Base-by-base conservation (phyloP, 129 eudicot genomes). In the Deinandra increscens region DNA sequence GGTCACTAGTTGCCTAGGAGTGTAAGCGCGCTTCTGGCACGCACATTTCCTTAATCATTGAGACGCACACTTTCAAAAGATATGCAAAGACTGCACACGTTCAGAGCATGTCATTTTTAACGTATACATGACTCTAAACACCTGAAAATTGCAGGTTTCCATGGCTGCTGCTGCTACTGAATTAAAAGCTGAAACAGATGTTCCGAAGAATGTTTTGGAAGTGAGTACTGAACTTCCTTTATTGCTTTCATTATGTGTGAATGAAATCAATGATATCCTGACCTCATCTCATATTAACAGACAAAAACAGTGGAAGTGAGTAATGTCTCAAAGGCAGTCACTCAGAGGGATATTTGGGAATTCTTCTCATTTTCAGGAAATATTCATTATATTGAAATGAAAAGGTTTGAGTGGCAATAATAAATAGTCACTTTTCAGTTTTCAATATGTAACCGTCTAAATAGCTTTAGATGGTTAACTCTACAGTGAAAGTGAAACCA, bases 311-410 rank as follows among this genome's bases (percentile, higher is more conserved):
- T 87, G 12, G 66, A 70, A 58, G 85, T 87, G 68, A 71, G 78
- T 69, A 87, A 81, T 74, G n/a, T 84, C 39, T 76, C 94, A 0
- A n/a, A 17, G 42, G 33, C 58, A 43, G 80, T 80, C 45, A 69
- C 70, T 1, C 68, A 83, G 56, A 83, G 65, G 61, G 83, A 86
- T 67, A 76, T 86, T 26, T 63, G 53, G 75, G 92, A 83, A 34
- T 86, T 86, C 79, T 83, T 86, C 63, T 78, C 86, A 8, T 86
- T 81, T 55, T 83, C 86, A 41, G 88, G 88, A 36, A 79, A 75
- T 10, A 86, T 86, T 48, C 82, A 81, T 70, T 86, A 78, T 63
- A 59, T 83, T 39, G 92, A 86, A 42, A 74, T 86, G 81, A 78
- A 75, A 64, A 78, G 76, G 56, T 59, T 71, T 4, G 42, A 45